Evolutionary conservation across 2,329 filamentous ascomycete species (phyloP).

Genomic region (Aspergillus sojae): DNA sequence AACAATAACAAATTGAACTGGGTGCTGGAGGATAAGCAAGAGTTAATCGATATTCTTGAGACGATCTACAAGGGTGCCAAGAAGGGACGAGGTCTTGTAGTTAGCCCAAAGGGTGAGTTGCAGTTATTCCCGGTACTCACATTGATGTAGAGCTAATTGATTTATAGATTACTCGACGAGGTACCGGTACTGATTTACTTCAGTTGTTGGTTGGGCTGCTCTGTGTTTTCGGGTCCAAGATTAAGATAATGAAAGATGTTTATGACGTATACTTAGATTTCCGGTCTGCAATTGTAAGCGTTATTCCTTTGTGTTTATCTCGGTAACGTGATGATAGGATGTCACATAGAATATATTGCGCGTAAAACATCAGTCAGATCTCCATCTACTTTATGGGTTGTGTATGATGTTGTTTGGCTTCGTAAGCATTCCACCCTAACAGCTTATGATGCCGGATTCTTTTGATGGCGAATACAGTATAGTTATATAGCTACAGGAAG

Average conservation of each 20-base stretch:
- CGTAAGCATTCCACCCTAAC: neutral
- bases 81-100: slow-evolving; percentile 94
- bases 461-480: too few species aligned
- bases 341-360: neutral
- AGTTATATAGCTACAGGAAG: too few species aligned
- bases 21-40: slow-evolving; percentile 96
- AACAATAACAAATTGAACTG: slow-evolving; percentile 99
- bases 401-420: neutral
- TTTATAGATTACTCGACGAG: slow-evolving; percentile 63
- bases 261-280: neutral
- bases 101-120: slow-evolving; percentile 80
- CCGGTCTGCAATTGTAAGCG: neutral
- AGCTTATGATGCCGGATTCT: too few species aligned
- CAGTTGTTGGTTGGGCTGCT: neutral
- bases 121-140: neutral
- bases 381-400: neutral
- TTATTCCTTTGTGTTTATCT: neutral
- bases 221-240: slow-evolving; percentile 1
- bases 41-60: slow-evolving; percentile 97
- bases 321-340: neutral
- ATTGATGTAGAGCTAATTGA: neutral
- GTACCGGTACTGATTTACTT: slow-evolving; percentile 61
- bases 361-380: too few species aligned
- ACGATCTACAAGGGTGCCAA: slow-evolving; percentile 98
- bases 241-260: neutral